Conservation (phyloP, 2,329 filamentous ascomycete genomes). For the Pseudonectria foliicola region DNA sequence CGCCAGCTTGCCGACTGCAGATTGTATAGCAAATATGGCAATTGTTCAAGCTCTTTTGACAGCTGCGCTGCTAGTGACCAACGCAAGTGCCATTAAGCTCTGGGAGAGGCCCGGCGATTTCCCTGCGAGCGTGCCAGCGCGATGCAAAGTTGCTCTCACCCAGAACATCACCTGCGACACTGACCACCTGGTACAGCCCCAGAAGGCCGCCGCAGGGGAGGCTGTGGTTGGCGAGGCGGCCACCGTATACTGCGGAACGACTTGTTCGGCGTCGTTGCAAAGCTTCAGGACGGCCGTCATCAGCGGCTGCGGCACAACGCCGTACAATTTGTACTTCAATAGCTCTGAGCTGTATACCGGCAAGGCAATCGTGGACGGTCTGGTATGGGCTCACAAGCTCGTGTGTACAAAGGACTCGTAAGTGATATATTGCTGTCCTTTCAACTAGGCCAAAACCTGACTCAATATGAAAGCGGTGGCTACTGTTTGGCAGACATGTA, state of each 20-base stretch:
- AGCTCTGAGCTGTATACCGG: not conserved
- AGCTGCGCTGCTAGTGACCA: too few relatives aligned
- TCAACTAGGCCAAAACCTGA: not conserved
- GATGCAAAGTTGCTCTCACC: not conserved
- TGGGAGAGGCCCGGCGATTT: not conserved
- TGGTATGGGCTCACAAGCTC: slow-evolving; percentile 1
- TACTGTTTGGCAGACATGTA: not conserved
- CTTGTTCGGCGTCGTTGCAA: not conserved
- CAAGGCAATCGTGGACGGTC: not conserved
- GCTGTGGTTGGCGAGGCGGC: not conserved
- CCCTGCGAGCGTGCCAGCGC: not conserved
- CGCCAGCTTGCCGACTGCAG: too few relatives aligned
- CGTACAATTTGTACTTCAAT: not conserved
- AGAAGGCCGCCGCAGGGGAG: not conserved
- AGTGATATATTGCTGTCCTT: not conserved
- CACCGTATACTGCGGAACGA: not conserved
- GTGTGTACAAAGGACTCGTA: not conserved
- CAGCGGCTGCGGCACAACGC: not conserved
- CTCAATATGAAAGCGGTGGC: not conserved
- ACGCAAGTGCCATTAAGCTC: not conserved
- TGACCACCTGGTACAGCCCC: not conserved
- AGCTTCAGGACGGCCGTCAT: not conserved
- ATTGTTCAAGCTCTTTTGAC: too few relatives aligned
- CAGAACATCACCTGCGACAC: slow-evolving; percentile 1
- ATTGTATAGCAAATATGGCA: too few relatives aligned